A percentile compares a stretch with the other conserved stretches of the same genome.
Evolutionary conservation across 2,329 filamentous ascomycete genomes (phyloP).

Genomic region (Scopulariopsis brevicaulis): DNA sequence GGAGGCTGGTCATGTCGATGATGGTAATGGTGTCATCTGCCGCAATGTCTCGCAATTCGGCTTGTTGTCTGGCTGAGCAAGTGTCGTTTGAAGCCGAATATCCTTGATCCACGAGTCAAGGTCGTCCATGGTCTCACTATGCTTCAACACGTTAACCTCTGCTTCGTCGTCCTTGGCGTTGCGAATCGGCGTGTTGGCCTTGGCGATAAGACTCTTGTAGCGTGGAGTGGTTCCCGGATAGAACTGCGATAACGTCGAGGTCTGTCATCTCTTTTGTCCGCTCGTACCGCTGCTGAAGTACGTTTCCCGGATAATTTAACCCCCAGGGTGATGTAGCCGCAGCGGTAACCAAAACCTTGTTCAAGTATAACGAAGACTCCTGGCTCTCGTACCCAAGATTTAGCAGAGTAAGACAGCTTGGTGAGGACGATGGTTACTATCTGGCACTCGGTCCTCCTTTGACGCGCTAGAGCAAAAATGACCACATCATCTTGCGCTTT

Average conservation of each 20-base stretch:
- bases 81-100: not conserved
- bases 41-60: not conserved
- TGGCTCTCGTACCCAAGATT: too few relatives aligned
- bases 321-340: too few relatives aligned
- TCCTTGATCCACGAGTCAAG: not conserved
- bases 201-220: not conserved
- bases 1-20: too few relatives aligned
- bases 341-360: too few relatives aligned
- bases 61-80: not conserved
- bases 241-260: not conserved
- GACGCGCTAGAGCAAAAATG: too few relatives aligned
- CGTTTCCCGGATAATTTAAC: too few relatives aligned
- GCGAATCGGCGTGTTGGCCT: not conserved
- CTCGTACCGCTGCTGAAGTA: too few relatives aligned
- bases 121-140: not conserved
- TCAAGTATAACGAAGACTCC: too few relatives aligned
- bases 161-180: not conserved
- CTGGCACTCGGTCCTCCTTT: too few relatives aligned
- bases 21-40: not conserved
- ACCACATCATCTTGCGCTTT: not conserved
- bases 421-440: too few relatives aligned
- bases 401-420: too few relatives aligned
- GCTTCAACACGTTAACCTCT: not conserved
- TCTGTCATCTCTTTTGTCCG: too few relatives aligned
- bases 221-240: not conserved